Conservation (phyloP, 176 grass and related monocot species). For the Carex littledalei region DNA sequence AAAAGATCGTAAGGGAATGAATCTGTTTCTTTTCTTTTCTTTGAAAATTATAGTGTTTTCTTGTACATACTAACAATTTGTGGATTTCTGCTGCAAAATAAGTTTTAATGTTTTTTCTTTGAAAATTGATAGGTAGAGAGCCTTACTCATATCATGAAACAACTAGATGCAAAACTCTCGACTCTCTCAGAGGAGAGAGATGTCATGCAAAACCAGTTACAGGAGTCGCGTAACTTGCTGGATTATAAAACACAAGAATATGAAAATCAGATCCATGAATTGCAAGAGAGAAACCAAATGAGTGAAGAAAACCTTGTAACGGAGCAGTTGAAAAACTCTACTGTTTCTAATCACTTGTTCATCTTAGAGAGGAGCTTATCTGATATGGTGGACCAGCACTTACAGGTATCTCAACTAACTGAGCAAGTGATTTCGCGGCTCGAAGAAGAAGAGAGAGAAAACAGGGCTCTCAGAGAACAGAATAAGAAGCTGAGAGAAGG, state of each 20-base stretch:
- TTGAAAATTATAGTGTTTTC: background rate
- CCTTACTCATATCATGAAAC: background rate
- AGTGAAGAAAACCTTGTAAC: constrained; percentile 49
- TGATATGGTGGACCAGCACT: constrained; percentile 51
- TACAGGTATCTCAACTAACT: constrained; percentile 31
- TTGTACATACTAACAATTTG: background rate
- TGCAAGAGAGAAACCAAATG: constrained; percentile 37
- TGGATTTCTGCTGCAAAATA: background rate
- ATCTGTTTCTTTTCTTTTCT: background rate
- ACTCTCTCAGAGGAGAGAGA: constrained; percentile 6
- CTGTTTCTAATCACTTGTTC: constrained; percentile 43
- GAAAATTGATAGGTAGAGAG: constrained; percentile 12
- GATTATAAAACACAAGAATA: constrained; percentile 1
- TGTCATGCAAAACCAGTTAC: constrained; percentile 6
- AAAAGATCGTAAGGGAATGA: background rate
- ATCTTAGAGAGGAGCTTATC: constrained; percentile 59
- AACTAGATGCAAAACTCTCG: background rate
- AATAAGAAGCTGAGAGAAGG: constrained; percentile 57
- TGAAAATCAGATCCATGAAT: constrained; percentile 34
- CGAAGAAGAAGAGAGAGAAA: constrained; percentile 56
- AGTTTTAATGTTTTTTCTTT: background rate
- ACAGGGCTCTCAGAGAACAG: constrained; percentile 34
- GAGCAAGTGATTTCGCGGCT: constrained; percentile 52
- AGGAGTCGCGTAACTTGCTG: background rate
- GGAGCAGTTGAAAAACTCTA: constrained; percentile 42